These are phyloP conservation scores for Aspergillus japonicus DNA, from an alignment of 2,329 filamentous ascomycete species.

Conservation along the genomic window DNA sequence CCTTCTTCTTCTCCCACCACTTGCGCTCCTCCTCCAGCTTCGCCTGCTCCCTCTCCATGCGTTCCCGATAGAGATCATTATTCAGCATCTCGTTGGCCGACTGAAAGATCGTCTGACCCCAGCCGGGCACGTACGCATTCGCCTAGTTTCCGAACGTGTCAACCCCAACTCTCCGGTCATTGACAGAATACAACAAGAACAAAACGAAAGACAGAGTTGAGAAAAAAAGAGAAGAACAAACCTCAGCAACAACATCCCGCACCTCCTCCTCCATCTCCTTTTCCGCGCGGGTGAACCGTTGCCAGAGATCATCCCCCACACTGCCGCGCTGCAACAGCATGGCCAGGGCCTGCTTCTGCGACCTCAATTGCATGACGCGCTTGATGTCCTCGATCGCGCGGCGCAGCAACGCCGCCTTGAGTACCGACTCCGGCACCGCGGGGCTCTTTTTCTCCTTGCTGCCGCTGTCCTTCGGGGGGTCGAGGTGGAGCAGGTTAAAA, in stretches of 20 bases:
- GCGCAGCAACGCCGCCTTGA: conserved; percentile 84
- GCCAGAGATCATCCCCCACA: conserved; percentile 94
- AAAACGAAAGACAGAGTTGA: conserved; percentile 14
- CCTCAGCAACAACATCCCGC: conserved; percentile 89
- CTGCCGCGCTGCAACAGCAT: conserved; percentile 82
- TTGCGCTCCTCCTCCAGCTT: conserved; percentile 72
- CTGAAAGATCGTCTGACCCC: conserved; percentile 96
- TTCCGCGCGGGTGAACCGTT: conserved; percentile 86
- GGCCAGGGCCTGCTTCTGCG: conserved; percentile 82
- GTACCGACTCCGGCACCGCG: conserved; percentile 74
- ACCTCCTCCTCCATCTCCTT: conserved; percentile 97
- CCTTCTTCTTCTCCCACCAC: conserved; percentile 88
- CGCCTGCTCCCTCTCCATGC: conserved; percentile 71
- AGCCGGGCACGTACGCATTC: conserved; percentile 82
- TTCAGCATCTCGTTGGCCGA: conserved; percentile 93
- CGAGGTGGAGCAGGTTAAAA: conserved; percentile 82
- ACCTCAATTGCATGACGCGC: conserved; percentile 83
- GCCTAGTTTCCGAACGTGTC: conserved; percentile 56
- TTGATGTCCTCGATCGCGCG: conserved; percentile 91
- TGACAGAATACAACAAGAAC: not conserved
- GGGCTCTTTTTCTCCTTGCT: conserved; percentile 63
- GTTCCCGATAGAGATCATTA: conserved; percentile 73
- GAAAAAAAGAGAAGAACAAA: conserved; percentile 38
- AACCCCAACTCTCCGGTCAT: too few species aligned
- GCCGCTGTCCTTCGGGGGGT: conserved; percentile 43